Conservation (phyloP, 1,284 basidiomycete genomes). For the Rhodotorula sp. region DNA sequence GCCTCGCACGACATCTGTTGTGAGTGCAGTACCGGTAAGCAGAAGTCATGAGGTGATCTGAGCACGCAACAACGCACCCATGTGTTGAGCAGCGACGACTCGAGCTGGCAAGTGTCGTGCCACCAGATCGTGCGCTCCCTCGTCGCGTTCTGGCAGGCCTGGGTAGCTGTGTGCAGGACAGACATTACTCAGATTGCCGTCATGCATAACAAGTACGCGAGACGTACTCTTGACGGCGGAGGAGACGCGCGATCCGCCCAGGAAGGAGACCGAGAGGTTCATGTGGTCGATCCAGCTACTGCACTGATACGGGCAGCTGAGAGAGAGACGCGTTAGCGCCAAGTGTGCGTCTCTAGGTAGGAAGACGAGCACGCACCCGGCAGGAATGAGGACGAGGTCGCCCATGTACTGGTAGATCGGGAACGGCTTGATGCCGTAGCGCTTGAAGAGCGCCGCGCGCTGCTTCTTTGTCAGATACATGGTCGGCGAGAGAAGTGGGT, state of each 20-base stretch:
- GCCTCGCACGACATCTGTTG: conserved; percentile 1
- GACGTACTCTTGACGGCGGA: not conserved
- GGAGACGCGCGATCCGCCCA: conserved; percentile 58
- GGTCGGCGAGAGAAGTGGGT: conserved; percentile 82
- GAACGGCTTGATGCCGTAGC: conserved; percentile 71
- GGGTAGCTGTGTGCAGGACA: conserved; percentile 70
- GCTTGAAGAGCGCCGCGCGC: conserved; percentile 67
- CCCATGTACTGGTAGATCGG: conserved; percentile 85
- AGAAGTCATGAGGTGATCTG: not conserved
- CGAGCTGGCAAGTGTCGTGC: conserved; percentile 86
- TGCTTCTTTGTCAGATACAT: conserved; percentile 76
- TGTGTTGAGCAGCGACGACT: conserved; percentile 51
- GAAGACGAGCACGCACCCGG: conserved; percentile 76
- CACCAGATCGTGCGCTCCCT: conserved; percentile 79
- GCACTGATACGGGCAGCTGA: conserved; percentile 57
- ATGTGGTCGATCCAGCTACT: conserved; percentile 86
- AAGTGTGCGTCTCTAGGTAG: not conserved
- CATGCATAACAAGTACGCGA: not conserved
- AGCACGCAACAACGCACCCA: conserved; percentile 21
- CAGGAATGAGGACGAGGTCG: conserved; percentile 90
- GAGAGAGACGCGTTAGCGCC: not conserved
- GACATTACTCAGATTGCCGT: not conserved
- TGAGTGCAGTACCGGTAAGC: no score
- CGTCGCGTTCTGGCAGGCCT: conserved; percentile 85
- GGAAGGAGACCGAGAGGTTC: conserved; percentile 91